These are phyloP conservation scores for Primulina tabacum DNA, from an alignment of 257 asterid species.

Conservation along the genomic window DNA sequence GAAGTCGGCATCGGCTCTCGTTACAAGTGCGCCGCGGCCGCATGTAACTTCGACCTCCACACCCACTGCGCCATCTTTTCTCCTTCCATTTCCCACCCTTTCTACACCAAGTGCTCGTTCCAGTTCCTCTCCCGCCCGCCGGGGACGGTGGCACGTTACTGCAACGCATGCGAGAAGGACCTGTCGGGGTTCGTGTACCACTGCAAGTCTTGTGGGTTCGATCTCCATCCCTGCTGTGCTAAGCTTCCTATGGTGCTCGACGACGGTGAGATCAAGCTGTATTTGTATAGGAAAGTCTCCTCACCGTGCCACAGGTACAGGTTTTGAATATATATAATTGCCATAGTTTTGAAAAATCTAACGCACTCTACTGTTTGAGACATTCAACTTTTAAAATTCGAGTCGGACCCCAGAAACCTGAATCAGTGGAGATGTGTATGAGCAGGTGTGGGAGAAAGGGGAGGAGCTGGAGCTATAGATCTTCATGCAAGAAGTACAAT, in stretches of 20 bases:
- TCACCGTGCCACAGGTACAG: conserved; percentile 60
- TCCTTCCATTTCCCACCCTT: conserved; percentile 66
- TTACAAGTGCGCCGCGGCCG: conserved; percentile 41
- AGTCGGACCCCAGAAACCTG: too few species aligned
- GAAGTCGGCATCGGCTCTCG: conserved; percentile 87
- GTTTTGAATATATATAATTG: not conserved
- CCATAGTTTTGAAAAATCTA: too few species aligned
- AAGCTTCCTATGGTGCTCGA: conserved; percentile 85
- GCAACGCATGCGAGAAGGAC: conserved; percentile 93
- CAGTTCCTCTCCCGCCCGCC: conserved; percentile 73
- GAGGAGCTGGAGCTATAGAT: conserved; percentile 88
- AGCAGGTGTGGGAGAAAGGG: conserved; percentile 84
- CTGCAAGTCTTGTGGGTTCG: conserved; percentile 80
- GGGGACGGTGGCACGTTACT: conserved; percentile 66
- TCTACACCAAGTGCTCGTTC: conserved; percentile 77
- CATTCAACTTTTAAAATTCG: too few species aligned
- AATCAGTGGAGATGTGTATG: not conserved
- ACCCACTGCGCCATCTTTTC: conserved; percentile 76
- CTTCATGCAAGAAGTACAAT: conserved; percentile 86
- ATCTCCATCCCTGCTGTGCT: conserved; percentile 95
- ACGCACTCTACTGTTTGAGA: too few species aligned
- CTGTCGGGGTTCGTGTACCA: conserved; percentile 86
- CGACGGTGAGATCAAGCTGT: conserved; percentile 72
- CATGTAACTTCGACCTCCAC: conserved; percentile 83
- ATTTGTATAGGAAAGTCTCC: conserved; percentile 54